Conservation (phyloP, 352 stramenopile species). For the Aphanomyces invadans region DNA sequence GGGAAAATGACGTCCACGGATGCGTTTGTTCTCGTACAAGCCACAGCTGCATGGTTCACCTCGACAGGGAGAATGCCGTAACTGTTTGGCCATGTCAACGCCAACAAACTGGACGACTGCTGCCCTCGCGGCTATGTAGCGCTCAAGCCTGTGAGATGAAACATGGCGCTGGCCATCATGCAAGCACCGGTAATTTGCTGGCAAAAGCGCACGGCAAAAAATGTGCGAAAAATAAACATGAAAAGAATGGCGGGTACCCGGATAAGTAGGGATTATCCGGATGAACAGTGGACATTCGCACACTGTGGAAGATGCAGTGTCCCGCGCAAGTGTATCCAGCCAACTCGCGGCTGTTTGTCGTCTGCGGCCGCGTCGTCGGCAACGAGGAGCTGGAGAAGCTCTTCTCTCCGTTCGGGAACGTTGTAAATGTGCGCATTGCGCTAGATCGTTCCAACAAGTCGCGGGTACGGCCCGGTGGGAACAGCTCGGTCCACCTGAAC, state of each 20-base stretch:
- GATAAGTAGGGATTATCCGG: neutral
- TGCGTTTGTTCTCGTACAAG: no score
- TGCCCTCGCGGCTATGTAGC: no score
- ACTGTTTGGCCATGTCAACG: no score
- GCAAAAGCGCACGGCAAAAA: no score
- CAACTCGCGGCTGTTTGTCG: slow-evolving; percentile 20
- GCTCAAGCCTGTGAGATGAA: no score
- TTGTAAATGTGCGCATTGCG: slow-evolving; percentile 19
- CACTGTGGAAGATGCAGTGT: neutral
- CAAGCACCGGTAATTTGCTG: no score
- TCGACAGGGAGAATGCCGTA: no score
- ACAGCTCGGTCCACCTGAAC: neutral
- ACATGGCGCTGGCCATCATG: no score
- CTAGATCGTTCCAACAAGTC: slow-evolving; percentile 22
- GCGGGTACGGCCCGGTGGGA: neutral
- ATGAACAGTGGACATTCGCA: neutral
- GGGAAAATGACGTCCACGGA: no score
- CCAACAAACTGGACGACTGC: no score
- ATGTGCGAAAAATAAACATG: neutral
- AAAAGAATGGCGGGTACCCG: neutral
- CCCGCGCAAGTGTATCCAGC: slow-evolving; percentile 1
- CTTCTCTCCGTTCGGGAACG: slow-evolving; percentile 7
- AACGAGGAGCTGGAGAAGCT: slow-evolving; percentile 14
- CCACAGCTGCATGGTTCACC: no score
- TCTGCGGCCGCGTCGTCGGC: slow-evolving; percentile 12